Conservation (phyloP, 2,329 filamentous ascomycete genomes). For the Verticillium nonalfalfae region DNA sequence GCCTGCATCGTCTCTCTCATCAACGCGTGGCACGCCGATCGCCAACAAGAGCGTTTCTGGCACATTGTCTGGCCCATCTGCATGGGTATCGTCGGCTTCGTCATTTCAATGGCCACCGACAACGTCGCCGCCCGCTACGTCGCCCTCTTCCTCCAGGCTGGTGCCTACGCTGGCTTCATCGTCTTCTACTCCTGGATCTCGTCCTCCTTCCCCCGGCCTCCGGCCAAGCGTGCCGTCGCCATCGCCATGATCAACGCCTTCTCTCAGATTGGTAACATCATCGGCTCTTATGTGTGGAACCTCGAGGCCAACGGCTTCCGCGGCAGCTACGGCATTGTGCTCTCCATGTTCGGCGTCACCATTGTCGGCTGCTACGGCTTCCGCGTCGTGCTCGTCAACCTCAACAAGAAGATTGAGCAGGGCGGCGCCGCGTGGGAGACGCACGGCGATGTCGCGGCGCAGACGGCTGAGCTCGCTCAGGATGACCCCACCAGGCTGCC, state of each 20-base stretch:
- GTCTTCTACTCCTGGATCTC: constrained; percentile 54
- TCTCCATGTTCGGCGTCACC: constrained; percentile 56
- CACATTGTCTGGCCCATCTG: constrained; percentile 49
- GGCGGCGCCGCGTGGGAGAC: constrained; percentile 31
- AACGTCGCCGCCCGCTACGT: constrained; percentile 52
- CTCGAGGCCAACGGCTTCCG: constrained; percentile 54
- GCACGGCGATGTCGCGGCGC: constrained; percentile 27
- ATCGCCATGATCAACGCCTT: constrained; percentile 56
- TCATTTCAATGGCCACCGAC: constrained; percentile 53
- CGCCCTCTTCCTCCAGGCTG: constrained; percentile 53
- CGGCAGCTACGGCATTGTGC: constrained; percentile 59
- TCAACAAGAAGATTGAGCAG: constrained; percentile 42
- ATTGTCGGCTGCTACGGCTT: constrained; percentile 45
- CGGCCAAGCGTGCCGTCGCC: constrained; percentile 54
- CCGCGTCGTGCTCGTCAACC: constrained; percentile 34
- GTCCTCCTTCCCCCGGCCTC: constrained; percentile 50
- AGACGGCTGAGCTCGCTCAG: constrained; percentile 30
- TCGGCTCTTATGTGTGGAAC: constrained; percentile 58
- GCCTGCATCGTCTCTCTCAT: constrained; percentile 49
- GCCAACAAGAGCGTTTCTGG: constrained; percentile 47
- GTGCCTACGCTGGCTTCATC: constrained; percentile 52
- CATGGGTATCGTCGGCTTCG: constrained; percentile 48
- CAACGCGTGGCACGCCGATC: constrained; percentile 50
- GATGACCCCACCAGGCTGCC: constrained; percentile 33
- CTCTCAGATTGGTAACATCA: constrained; percentile 51